phyloP scores from a whole-genome alignment of 495 filamentous ascomycete genomes.

The Amorphotheca resinae region DNA sequence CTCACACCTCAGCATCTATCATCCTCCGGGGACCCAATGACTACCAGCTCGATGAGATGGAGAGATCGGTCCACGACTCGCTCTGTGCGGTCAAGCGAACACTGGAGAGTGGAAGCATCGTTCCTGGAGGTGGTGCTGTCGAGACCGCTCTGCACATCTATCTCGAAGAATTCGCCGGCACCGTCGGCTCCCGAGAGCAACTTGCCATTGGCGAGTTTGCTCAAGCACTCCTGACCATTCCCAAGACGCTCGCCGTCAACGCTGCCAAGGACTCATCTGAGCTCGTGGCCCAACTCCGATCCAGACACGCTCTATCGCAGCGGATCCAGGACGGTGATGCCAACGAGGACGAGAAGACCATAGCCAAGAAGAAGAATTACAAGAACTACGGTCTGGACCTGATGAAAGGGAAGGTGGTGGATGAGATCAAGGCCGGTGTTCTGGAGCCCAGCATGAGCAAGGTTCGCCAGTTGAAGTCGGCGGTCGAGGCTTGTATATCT shows the following conservation, averaged over 20 bases:
- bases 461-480: slow-evolving; percentile 94
- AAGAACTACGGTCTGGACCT: slow-evolving; percentile 96
- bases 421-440: slow-evolving; percentile 89
- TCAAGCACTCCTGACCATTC: slow-evolving; percentile 83
- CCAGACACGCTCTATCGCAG: slow-evolving; percentile 88
- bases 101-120: slow-evolving; percentile 90
- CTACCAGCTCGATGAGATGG: slow-evolving; percentile 97
- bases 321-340: slow-evolving; percentile 70
- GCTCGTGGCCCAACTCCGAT: slow-evolving; percentile 89
- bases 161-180: slow-evolving; percentile 97
- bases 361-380: slow-evolving; percentile 90
- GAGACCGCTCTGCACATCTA: slow-evolving; percentile 99
- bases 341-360: slow-evolving; percentile 73
- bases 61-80: slow-evolving; percentile 94
- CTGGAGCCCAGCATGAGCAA: slow-evolving; percentile 98
- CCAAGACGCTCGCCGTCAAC: slow-evolving; percentile 94
- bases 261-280: slow-evolving; percentile 92
- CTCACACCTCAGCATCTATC: slow-evolving; percentile 86
- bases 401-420: slow-evolving; percentile 77
- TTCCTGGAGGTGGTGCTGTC: slow-evolving; percentile 90
- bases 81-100: slow-evolving; percentile 95
- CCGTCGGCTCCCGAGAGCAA: slow-evolving; percentile 93
- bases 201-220: slow-evolving; percentile 97
- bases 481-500: slow-evolving; percentile 95
- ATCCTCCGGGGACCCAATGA: slow-evolving; percentile 95